Base-by-base conservation (phyloP, 345 rosid species). In the Isatis tinctoria region DNA sequence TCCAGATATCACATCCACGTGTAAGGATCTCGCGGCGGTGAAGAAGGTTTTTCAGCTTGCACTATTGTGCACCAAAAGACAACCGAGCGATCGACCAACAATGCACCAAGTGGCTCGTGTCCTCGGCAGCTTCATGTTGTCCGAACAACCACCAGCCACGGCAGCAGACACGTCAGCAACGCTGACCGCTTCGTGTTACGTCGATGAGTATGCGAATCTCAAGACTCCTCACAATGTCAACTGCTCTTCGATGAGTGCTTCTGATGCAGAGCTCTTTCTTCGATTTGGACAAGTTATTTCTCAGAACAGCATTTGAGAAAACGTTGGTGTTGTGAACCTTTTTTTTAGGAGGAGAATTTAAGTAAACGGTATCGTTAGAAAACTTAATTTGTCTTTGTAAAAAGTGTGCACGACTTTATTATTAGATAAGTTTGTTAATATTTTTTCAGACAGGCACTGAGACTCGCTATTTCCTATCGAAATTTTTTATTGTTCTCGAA, bases 1-100 rank as follows among this genome's bases (percentile, higher is more conserved):
- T 81, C 88, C 90, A 0, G 94, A 90, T 54, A 86, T 95, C 68
- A 82, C 68, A n/a, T 81, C 84, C 1, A 90, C 94, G 1, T 92
- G 96, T 65, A 85, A 83, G 59, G 98, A 95, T 72, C 91, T 89
- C 9, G 89, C 86, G 16, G 91, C 79, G 0, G 94, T 90, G 12
- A 92, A 95, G 89, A 95, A 95, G 61, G 91, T 85, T 39, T 95
- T 92, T 68, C 99, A 92, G 76, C 92, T 95, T 3, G 98, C 99
- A 1, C 86, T 92, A 2, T 75, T 90, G 1, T 92, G 97, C 81
- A 76, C 96, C 35, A 92, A 92, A 85, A 83, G 82, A 61, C 97
- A 88, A 65, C 97, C 97, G 10, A 73, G 75, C 0, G 97, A 95
- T 10, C 77, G 97, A 54, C 97, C 97, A 11, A 87, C 97, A 2